phyloP scores from a whole-genome alignment of 2,329 filamentous ascomycete species.

The Rhytidhysteron rufulum region DNA sequence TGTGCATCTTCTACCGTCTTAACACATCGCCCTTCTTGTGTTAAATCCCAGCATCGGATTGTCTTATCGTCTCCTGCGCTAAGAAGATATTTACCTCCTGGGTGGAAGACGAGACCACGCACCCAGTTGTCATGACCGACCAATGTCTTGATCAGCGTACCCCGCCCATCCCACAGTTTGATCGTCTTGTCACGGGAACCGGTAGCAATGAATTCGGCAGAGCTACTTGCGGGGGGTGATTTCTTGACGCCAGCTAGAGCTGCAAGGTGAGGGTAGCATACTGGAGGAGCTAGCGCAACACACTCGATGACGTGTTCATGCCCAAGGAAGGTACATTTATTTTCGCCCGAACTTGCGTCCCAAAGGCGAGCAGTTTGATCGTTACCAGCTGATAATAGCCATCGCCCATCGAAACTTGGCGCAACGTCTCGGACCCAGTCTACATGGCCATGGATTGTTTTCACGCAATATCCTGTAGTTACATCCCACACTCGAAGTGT shows the following conservation, averaged over 20 bases:
- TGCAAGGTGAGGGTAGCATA: slow-evolving; percentile 74
- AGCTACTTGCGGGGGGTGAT: slow-evolving; percentile 66
- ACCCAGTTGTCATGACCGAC: slow-evolving; percentile 95
- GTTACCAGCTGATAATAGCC: slow-evolving; percentile 75
- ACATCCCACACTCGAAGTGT: slow-evolving; percentile 89
- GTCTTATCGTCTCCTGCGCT: slow-evolving; percentile 88
- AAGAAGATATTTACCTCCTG: slow-evolving; percentile 84
- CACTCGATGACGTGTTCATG: slow-evolving; percentile 87
- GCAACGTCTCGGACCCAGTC: slow-evolving; percentile 91
- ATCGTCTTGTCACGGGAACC: slow-evolving; percentile 89
- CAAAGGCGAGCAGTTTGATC: slow-evolving; percentile 80
- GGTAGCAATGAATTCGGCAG: slow-evolving; percentile 85
- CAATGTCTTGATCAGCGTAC: slow-evolving; percentile 79
- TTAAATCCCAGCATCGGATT: slow-evolving; percentile 87
- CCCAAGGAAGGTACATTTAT: slow-evolving; percentile 74
- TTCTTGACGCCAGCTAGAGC: slow-evolving; percentile 79
- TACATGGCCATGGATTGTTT: slow-evolving; percentile 79
- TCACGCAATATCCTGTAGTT: slow-evolving; percentile 86
- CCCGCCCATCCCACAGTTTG: slow-evolving; percentile 80
- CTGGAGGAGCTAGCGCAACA: slow-evolving; percentile 77
- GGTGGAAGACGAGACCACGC: slow-evolving; percentile 80
- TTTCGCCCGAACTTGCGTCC: slow-evolving; percentile 74
- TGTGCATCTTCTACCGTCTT: slow-evolving; percentile 75
- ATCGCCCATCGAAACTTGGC: slow-evolving; percentile 78
- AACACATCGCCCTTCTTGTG: slow-evolving; percentile 85